A percentile compares a stretch with the other conserved stretches of the same genome.
Evolutionary conservation across 176 grass and related monocot genomes (phyloP).

Genomic region (Puya raimondii): DNA sequence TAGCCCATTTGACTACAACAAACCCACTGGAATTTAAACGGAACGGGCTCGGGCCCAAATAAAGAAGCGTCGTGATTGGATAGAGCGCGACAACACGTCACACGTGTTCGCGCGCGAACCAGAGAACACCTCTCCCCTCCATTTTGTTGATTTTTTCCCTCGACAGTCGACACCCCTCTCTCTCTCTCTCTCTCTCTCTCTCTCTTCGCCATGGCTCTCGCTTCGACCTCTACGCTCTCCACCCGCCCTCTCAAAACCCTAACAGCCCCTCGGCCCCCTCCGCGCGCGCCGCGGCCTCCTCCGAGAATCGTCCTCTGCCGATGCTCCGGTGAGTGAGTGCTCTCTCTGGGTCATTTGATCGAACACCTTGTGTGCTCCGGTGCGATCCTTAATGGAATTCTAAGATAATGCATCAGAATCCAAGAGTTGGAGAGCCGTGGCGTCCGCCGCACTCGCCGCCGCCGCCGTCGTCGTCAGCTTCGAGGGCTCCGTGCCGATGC

Average conservation of each 20-base stretch:
- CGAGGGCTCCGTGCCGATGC: conserved; percentile 26
- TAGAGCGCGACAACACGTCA: neutral
- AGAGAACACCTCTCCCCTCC: conserved; percentile 23
- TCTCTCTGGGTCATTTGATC: conserved; percentile 24
- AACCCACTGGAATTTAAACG: no score
- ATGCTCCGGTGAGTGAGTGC: conserved; percentile 11
- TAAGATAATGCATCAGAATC: conserved; percentile 18
- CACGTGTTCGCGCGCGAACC: conserved; percentile 59
- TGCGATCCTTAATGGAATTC: neutral
- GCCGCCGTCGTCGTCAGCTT: conserved; percentile 40
- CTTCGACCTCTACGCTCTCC: conserved; percentile 42
- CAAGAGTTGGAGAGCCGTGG: conserved; percentile 45
- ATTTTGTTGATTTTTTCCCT: neutral
- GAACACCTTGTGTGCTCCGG: conserved; percentile 11
- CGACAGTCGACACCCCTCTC: neutral
- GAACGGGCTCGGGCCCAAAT: neutral
- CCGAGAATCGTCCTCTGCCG: conserved; percentile 36
- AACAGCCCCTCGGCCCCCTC: conserved; percentile 4
- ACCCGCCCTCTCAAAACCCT: conserved; percentile 6
- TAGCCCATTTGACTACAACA: no score
- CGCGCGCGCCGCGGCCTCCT: neutral
- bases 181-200: conserved; percentile 1
- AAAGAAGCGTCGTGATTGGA: neutral
- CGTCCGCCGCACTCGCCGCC: conserved; percentile 63
- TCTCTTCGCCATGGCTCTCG: conserved; percentile 39